A percentile compares a stretch with the other conserved stretches of the same genome.
Evolutionary conservation across 2,329 filamentous ascomycete species (phyloP).

Genomic region (Arthrocladium fulminans): DNA sequence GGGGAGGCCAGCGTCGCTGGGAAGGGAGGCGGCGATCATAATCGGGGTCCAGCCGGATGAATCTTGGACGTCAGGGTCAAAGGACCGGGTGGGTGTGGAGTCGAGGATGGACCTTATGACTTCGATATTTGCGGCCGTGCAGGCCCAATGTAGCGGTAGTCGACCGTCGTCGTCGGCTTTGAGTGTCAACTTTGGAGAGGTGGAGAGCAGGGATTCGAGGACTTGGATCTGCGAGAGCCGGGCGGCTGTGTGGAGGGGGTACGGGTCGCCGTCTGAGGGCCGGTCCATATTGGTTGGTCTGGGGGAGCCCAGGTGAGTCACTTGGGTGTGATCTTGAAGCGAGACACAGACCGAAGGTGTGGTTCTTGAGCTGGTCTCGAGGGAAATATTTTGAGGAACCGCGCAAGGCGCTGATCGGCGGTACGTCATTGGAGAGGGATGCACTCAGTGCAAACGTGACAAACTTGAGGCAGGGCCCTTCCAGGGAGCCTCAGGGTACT

Average conservation of each 20-base stretch:
- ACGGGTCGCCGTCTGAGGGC: background rate
- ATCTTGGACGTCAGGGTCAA: slow-evolving; percentile 27
- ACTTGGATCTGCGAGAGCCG: slow-evolving; percentile 8
- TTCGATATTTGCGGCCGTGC: slow-evolving; percentile 67
- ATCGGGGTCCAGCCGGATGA: slow-evolving; percentile 43
- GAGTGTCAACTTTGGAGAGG: slow-evolving; percentile 67
- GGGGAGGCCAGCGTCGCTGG: slow-evolving; percentile 36
- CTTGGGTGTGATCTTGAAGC: background rate
- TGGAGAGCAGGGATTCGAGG: slow-evolving; percentile 37
- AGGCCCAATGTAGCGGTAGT: slow-evolving; percentile 88
- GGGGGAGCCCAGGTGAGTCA: background rate
- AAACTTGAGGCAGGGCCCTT: too few relatives aligned
- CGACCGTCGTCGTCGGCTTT: slow-evolving; percentile 77
- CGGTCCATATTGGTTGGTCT: background rate
- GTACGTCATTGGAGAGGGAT: too few relatives aligned
- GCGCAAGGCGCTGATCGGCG: too few relatives aligned
- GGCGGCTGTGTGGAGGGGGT: slow-evolving; percentile 7
- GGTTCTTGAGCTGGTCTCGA: too few relatives aligned
- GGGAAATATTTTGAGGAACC: too few relatives aligned
- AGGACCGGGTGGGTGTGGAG: slow-evolving; percentile 34
- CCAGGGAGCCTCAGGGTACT: too few relatives aligned
- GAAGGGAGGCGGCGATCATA: slow-evolving; percentile 42
- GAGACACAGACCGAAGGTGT: too few relatives aligned
- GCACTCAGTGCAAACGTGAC: too few relatives aligned
- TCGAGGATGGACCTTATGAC: slow-evolving; percentile 54